Conservation (phyloP, 352 stramenopile genomes). For the Phytophthora ohioensis region DNA sequence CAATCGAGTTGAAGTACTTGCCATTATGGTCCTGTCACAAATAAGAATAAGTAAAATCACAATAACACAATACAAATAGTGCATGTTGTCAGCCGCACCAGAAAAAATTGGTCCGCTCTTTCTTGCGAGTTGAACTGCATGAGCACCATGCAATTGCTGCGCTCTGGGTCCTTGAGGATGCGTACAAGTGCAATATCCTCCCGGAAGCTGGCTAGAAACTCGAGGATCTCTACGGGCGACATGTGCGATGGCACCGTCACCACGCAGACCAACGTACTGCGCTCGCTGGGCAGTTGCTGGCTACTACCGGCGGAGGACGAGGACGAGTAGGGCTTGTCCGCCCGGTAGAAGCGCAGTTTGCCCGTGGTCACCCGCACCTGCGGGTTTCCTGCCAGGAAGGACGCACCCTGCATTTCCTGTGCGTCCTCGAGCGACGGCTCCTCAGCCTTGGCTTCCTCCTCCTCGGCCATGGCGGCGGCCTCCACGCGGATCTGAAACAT, state of each 20-base stretch:
- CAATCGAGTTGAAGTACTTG: slow-evolving; percentile 93
- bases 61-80: neutral
- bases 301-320: slow-evolving; percentile 13
- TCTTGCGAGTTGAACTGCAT: slow-evolving; percentile 86
- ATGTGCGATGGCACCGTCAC: slow-evolving; percentile 88
- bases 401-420: slow-evolving; percentile 45
- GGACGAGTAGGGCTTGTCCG: slow-evolving; percentile 59
- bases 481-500: slow-evolving; percentile 92
- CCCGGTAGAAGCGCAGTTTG: slow-evolving; percentile 85
- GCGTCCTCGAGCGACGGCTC: slow-evolving; percentile 23
- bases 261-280: slow-evolving; percentile 82
- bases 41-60: slow-evolving; percentile 9
- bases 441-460: slow-evolving; percentile 52
- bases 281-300: slow-evolving; percentile 65
- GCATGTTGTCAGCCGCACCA: slow-evolving; percentile 29
- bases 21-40: slow-evolving; percentile 81
- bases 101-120: slow-evolving; percentile 85
- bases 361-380: slow-evolving; percentile 80
- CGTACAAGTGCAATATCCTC: slow-evolving; percentile 79
- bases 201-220: slow-evolving; percentile 83
- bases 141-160: slow-evolving; percentile 88
- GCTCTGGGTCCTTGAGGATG: slow-evolving; percentile 83
- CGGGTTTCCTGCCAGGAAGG: slow-evolving; percentile 82
- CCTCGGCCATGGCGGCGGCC: slow-evolving; percentile 48
- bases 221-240: slow-evolving; percentile 85